phyloP scores from a whole-genome alignment of 148 eudicot species.

The Fagopyrum tataricum region DNA sequence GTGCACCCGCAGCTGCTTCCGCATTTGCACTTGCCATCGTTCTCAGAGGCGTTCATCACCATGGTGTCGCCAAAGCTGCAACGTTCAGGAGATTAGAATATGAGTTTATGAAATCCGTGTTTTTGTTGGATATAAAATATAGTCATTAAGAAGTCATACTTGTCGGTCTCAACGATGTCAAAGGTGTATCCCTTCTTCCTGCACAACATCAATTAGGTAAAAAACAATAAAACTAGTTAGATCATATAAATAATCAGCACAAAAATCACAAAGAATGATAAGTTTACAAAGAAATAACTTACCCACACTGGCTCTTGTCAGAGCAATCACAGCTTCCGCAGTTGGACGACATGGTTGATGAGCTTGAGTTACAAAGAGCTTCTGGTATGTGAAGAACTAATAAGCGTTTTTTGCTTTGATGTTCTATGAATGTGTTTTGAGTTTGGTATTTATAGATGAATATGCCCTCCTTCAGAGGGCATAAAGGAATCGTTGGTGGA shows the following conservation, averaged over 20 bases:
- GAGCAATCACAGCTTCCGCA: constrained; percentile 20
- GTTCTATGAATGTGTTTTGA: not conserved
- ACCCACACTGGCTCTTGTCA: constrained; percentile 20
- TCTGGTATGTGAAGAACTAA: not conserved
- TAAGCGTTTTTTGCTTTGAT: constrained; percentile 8
- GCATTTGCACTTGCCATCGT: constrained; percentile 67
- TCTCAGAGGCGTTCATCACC: constrained; percentile 40
- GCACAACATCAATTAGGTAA: constrained; percentile 17
- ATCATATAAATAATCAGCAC: not conserved
- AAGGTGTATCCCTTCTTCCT: constrained; percentile 45
- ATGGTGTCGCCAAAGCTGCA: constrained; percentile 33
- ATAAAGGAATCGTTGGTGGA: not conserved
- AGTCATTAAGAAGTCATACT: not conserved
- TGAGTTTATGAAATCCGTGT: not conserved
- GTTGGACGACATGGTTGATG: constrained; percentile 15
- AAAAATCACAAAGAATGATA: not conserved
- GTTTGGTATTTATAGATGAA: constrained; percentile 29
- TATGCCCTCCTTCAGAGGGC: not conserved
- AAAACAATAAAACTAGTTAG: not conserved
- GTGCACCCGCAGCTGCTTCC: constrained; percentile 47
- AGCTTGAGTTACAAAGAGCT: constrained; percentile 1
- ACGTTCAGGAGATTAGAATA: not conserved
- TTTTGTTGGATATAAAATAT: not conserved
- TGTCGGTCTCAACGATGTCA: not conserved
- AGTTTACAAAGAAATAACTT: not conserved